Evolutionary conservation across 306 rosid genomes (phyloP).

Genomic region (Malus orientalis): DNA sequence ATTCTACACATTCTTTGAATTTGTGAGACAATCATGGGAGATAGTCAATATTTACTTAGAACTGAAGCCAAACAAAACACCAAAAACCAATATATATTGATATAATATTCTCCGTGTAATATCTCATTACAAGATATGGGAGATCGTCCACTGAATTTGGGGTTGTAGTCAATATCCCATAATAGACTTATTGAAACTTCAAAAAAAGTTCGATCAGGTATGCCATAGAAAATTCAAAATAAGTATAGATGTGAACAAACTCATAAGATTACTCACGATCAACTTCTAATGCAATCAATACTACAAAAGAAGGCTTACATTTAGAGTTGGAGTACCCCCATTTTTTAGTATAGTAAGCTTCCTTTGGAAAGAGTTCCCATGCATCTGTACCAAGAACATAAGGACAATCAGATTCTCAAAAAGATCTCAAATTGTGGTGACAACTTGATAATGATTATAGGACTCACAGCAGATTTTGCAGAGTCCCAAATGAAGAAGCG

Average conservation of each 20-base stretch:
- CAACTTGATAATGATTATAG: neutral
- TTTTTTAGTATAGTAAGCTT: conserved; percentile 68
- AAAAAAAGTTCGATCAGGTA: neutral
- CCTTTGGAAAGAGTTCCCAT: conserved; percentile 93
- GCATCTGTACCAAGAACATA: conserved; percentile 55
- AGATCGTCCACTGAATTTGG: neutral
- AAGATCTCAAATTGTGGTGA: conserved; percentile 2
- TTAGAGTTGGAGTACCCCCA: conserved; percentile 52
- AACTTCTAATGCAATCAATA: conserved; percentile 9
- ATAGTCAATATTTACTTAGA: neutral
- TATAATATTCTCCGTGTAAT: neutral
- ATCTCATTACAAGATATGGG: neutral
- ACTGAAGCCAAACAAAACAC: neutral
- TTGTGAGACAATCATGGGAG: neutral
- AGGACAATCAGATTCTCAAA: conserved; percentile 15
- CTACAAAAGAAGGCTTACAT: conserved; percentile 47
- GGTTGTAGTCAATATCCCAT: neutral
- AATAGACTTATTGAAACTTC: neutral
- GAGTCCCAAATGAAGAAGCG: conserved; percentile 93
- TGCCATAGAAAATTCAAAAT: neutral
- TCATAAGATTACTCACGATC: conserved; percentile 6
- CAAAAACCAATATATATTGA: neutral
- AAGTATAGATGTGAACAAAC: neutral
- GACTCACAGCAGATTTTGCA: conserved; percentile 71
- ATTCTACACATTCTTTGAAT: neutral